Evolutionary conservation across 2,329 filamentous ascomycete genomes (phyloP), one percentile per base, ranked within the genome.

Genomic region (Botrytis hyacinthi): DNA sequence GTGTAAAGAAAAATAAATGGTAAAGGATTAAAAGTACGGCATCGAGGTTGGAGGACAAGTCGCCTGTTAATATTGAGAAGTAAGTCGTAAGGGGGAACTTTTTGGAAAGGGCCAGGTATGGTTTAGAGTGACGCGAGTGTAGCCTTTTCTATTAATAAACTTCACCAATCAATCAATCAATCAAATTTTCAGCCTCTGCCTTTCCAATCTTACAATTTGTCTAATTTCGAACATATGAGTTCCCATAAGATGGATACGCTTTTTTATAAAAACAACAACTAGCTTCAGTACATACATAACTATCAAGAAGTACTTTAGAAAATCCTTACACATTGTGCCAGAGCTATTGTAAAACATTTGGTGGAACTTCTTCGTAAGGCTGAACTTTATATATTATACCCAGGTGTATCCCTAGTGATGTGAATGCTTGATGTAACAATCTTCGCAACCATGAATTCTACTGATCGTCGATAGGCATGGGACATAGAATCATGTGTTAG

Each of bases 1-100:
- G 78, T 75, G 77, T 76, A 74, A 76, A 76, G 72, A 78, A 77
- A 74, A 77, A 78, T 66, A 76, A 70, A 75, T 67, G 73, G 73
- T 61, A 20, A 72, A 74, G 59, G 63, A 77, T 78, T 77, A 78
- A 78, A 79, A 78, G 75, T 74, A 71, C 54, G 75, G 74, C 77
- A 79, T 79, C 67, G 78, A 76, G 77, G 75, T 73, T 66, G 73
- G 74, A 76, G 73, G 72, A 75, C 74, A 59, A 75, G 63, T 73
- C 63, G 71, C 71, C 71, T 73, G 51, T 71, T 69, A 22, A 51
- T 69, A 42, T 69, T 57, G 18, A 18, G 32, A 48, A 59, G 29
- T 18, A 46, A 65, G 67, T 65, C 66, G 72, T 71, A 73, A 73
- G 72, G 72, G 72, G 71, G 42, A 73, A n/a, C 42, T 73, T 69